Base-by-base conservation (phyloP, 179 eudicot genomes). In the Silene coronaria region DNA sequence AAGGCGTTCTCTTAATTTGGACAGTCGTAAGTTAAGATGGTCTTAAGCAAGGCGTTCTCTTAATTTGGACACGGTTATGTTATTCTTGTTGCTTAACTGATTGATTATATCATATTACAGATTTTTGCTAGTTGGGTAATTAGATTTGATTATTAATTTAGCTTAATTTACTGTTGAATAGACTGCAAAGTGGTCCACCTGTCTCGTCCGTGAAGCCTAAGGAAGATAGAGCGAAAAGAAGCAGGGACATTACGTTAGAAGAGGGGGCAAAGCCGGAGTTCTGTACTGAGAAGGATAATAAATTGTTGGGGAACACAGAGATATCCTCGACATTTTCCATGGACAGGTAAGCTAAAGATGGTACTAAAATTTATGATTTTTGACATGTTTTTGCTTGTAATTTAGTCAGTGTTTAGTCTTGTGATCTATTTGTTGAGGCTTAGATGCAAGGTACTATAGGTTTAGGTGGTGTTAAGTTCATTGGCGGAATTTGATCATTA, bases 271-370 rank as follows among this genome's bases (percentile, higher is more conserved):
- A 34, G 78, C 96, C 97, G 30, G 98, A 94, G 72, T 26, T 87
- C 64, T 94, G 92, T 83, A 88, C 92, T 0, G 91, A 90, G 38
- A 88, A 92, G 78, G 91, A 94, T 66, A 95, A 89, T 70, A 94
- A 90, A 79, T 79, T 89, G 76, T 78, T 94, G 84, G 98, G 98
- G 13, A 82, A 60, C 83, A 83, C 97, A n/a, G 87, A 90, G 64
- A 75, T 32, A 82, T 80, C 80, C 51, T 94, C 97, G 98, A 84
- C 86, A n/a, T 87, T 87, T 70, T 89, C 85, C 27, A 91, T 89
- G n/a, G 98, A 94, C 80, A 97, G 98, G 51, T 84, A 77, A 78
- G 86, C 87, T 67, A 78, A 82, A 12, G 86, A 92, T 74, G 92
- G 98, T 55, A 88, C 75, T 72, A 81, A 91, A 82, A 87, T 90